Evolutionary conservation across 495 filamentous ascomycete species (phyloP).

Genomic region (Sphaerosporella brunnea): DNA sequence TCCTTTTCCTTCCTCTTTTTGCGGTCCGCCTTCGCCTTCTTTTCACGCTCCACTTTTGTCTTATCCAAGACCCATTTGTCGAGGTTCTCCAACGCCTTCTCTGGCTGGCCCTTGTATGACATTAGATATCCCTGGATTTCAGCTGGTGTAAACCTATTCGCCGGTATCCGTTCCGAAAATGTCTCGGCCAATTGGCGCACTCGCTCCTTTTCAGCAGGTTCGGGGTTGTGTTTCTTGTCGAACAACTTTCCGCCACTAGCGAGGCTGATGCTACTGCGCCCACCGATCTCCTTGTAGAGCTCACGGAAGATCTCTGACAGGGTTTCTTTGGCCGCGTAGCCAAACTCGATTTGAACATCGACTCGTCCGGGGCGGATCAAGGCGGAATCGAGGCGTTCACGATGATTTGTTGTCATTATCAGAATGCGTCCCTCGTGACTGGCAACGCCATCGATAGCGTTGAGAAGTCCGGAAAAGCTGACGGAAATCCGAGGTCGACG

Average conservation of each 20-base stretch:
- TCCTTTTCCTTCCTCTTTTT: background rate
- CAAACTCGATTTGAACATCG: slow-evolving; percentile 55
- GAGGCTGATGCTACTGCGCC: background rate
- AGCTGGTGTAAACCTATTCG: slow-evolving; percentile 42
- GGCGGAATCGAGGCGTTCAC: slow-evolving; percentile 56
- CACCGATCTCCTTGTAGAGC: slow-evolving; percentile 13
- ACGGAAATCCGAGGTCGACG: slow-evolving; percentile 24
- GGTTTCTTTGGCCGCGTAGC: slow-evolving; percentile 28
- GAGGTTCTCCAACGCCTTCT: slow-evolving; percentile 32
- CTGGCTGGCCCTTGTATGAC: slow-evolving; percentile 35
- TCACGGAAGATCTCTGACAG: slow-evolving; percentile 22
- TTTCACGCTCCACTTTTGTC: slow-evolving; percentile 23
- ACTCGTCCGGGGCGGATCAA: slow-evolving; percentile 62
- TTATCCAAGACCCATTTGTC: slow-evolving; percentile 32
- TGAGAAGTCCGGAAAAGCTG: slow-evolving; percentile 57
- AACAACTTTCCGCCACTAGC: background rate
- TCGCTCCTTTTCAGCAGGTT: background rate
- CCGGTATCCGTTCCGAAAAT: slow-evolving; percentile 37
- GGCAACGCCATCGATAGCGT: slow-evolving; percentile 66
- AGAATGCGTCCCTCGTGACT: slow-evolving; percentile 58
- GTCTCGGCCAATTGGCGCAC: slow-evolving; percentile 29
- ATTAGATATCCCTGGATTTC: slow-evolving; percentile 51
- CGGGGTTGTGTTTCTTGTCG: background rate
- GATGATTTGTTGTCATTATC: slow-evolving; percentile 74
- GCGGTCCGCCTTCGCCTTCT: slow-evolving; percentile 14